Evolutionary conservation across 371 early-diverging fungal species (phyloP), one percentile per base, ranked within the genome.

Genomic region (Choanephora cucurbitarum): DNA sequence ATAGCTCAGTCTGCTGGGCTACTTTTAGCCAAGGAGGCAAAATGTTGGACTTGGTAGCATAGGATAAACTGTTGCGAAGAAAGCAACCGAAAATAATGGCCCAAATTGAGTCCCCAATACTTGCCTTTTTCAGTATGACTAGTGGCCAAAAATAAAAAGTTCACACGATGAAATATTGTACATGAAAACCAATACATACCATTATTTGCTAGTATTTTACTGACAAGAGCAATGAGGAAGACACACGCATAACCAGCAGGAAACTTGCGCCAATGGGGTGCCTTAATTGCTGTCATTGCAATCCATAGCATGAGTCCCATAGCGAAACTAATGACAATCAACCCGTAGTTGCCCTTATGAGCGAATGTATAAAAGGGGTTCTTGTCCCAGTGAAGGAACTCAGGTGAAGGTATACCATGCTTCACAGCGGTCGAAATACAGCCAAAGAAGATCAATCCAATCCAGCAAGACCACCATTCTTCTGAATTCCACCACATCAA

Each of bases 401-500:
- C 48, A 2, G 85, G 83, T 19, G 69, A 62, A 0, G 76, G 75
- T 48, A 84, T 70, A 22, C 46, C 69, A 46, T 80, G 58, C 10
- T 62, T 67, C 8, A 84, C 83, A 17, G 78, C 77, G 37, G 72
- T 67, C 0, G 70, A 58, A 18, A 82, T 70, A 54, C 77, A 65
- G 22, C 79, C 83, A 66, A 84, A 84, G 57, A 82, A 79, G 28
- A 81, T 66, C 23, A 82, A 69, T 14, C 85, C 85, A 44, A 82
- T 81, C 82, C 82, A 82, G 42, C 79, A 79, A 9, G 85, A 71
- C 85, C 82, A 82, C 85, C 85, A 84, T 52, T 84, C 85, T 49
- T 81, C 82, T 21, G 76, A 70, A 58, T 84, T 84, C 85, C 85
- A 84, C 72, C 85, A 82, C 50, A 82, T 58, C 10, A 81, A 54